Percentiles rank a stretch among this genome's conserved stretches.
Evolutionary conservation across 768 basidiomycete genomes (phyloP).

Genomic region (Piloderma croceum): DNA sequence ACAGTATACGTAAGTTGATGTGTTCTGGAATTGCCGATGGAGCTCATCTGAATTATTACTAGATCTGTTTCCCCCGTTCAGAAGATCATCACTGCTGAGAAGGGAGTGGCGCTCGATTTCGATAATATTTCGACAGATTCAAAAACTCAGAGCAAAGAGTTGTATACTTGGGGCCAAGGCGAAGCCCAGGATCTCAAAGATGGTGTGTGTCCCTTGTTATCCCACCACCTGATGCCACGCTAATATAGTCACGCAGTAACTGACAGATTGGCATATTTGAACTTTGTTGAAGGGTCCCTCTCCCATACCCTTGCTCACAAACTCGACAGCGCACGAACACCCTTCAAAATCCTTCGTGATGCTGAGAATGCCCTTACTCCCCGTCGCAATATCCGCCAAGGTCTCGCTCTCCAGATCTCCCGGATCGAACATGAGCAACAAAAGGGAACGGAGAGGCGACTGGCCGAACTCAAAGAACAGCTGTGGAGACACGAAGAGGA

Average conservation of each 20-base stretch:
- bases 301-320: constrained; percentile 53
- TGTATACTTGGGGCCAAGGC: constrained; percentile 78
- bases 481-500: constrained; percentile 60
- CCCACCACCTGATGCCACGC: constrained; percentile 5
- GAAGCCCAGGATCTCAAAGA: constrained; percentile 72
- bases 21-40: constrained; percentile 6
- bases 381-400: constrained; percentile 54
- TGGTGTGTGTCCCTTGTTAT: constrained; percentile 36
- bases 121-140: constrained; percentile 60
- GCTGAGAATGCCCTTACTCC: constrained; percentile 59
- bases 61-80: constrained; percentile 63
- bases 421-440: constrained; percentile 64
- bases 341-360: constrained; percentile 68
- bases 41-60: constrained; percentile 4
- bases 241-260: constrained; percentile 42
- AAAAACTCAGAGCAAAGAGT: constrained; percentile 75
- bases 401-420: constrained; percentile 54
- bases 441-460: constrained; percentile 58
- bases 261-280: constrained; percentile 77
- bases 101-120: constrained; percentile 72
- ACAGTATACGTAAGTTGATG: constrained; percentile 55
- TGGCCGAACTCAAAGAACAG: constrained; percentile 66
- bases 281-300: constrained; percentile 70
- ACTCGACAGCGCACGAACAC: constrained; percentile 56
- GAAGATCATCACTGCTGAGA: constrained; percentile 73